Conservation (phyloP, 768 basidiomycete genomes). For the Boletus sp. region DNA sequence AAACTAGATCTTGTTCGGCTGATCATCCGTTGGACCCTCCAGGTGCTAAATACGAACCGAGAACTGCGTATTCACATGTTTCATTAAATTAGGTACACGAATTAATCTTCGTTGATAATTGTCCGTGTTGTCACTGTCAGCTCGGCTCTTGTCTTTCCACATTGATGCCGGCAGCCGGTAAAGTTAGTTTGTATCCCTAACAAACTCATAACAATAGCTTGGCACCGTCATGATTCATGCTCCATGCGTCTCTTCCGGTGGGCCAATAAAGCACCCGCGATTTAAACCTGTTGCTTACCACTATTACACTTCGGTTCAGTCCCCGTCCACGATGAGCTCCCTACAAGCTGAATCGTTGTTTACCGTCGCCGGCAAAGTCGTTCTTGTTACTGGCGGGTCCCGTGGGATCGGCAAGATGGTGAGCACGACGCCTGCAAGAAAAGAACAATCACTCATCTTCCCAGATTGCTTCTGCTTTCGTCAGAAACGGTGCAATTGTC, state of each 20-base stretch:
- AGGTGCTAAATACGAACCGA: conserved; percentile 10
- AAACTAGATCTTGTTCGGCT: conserved; percentile 16
- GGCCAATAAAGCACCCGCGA: background rate
- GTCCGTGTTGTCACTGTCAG: conserved; percentile 7
- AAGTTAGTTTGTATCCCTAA: conserved; percentile 10
- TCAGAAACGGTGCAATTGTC: conserved; percentile 60
- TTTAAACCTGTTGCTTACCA: background rate
- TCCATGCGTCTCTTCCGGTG: background rate
- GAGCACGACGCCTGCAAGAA: conserved; percentile 10
- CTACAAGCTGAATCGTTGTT: conserved; percentile 42
- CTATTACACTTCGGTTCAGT: background rate
- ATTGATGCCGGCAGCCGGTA: conserved; percentile 9
- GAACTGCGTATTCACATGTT: conserved; percentile 21
- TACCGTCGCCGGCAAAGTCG: conserved; percentile 50
- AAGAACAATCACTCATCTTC: conserved; percentile 8
- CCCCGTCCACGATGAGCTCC: conserved; percentile 32
- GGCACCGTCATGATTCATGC: background rate
- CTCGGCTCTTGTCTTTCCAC: background rate
- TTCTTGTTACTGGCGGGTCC: conserved; percentile 65
- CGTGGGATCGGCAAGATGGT: conserved; percentile 69
- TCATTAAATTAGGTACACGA: conserved; percentile 22
- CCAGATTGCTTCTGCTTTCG: conserved; percentile 63
- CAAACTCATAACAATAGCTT: conserved; percentile 19
- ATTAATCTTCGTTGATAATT: conserved; percentile 24
- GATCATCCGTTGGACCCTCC: conserved; percentile 7